phyloP scores from a whole-genome alignment of 2,329 filamentous ascomycete species.

The Cladobotryum mycophilum region DNA sequence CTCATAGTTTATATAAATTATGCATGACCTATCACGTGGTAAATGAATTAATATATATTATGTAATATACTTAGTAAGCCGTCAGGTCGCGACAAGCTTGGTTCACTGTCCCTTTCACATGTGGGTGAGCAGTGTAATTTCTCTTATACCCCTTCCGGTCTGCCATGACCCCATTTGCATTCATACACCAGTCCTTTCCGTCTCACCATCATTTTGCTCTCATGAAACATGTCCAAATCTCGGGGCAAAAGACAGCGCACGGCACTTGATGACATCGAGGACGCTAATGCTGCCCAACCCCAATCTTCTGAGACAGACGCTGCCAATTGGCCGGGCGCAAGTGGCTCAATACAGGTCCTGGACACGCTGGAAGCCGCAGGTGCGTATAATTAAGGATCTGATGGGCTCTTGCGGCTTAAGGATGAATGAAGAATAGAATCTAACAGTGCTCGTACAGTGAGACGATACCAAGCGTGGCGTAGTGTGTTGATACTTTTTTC shows the following conservation, averaged over 20 bases:
- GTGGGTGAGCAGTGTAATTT: no score
- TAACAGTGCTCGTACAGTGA: background rate
- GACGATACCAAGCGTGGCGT: slow-evolving; percentile 8
- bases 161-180: no score
- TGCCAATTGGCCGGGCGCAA: background rate
- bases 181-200: no score
- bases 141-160: no score
- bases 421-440: background rate
- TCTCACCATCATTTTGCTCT: no score
- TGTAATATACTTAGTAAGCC: no score
- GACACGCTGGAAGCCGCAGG: slow-evolving; percentile 2
- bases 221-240: no score
- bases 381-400: background rate
- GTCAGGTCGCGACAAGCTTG: no score
- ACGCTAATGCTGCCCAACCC: background rate
- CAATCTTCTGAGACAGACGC: background rate
- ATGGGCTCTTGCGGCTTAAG: background rate
- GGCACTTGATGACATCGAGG: slow-evolving; percentile 2
- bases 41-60: no score
- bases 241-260: slow-evolving; percentile 5
- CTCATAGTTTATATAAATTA: no score
- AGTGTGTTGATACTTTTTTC: background rate
- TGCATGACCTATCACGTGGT: no score
- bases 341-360: background rate
- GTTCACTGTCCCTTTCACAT: no score